These are phyloP conservation scores for Verticillium nonalfalfae DNA, from an alignment of 2,329 filamentous ascomycete genomes.

Conservation along the genomic window DNA sequence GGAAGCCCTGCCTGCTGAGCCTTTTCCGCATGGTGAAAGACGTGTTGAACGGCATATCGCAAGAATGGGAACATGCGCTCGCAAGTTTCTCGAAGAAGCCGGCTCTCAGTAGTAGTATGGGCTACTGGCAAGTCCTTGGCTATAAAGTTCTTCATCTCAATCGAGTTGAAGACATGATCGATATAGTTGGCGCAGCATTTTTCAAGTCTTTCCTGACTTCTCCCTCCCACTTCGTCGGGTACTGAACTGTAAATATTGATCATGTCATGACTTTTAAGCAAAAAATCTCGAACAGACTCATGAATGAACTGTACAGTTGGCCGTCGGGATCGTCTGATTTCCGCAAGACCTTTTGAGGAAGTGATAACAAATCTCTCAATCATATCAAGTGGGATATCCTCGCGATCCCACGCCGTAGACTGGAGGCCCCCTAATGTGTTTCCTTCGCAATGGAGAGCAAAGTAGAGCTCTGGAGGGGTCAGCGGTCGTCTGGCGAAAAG, in stretches of 20 bases:
- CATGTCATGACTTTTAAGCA: constrained; percentile 28
- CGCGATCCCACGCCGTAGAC: constrained; percentile 14
- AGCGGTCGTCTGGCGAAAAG: constrained; percentile 32
- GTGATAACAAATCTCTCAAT: constrained; percentile 27
- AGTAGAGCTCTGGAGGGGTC: constrained; percentile 8
- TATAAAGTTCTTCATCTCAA: background rate
- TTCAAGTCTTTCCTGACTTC: constrained; percentile 21
- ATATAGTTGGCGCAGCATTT: background rate
- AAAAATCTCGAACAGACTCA: constrained; percentile 41
- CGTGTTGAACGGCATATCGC: constrained; percentile 30
- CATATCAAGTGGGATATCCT: constrained; percentile 6
- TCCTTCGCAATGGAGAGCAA: constrained; percentile 8
- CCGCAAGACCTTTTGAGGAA: constrained; percentile 38
- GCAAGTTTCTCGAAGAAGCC: background rate
- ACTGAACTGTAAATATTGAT: constrained; percentile 15
- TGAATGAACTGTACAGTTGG: constrained; percentile 37
- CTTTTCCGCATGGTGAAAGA: constrained; percentile 36
- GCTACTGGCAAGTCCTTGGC: background rate
- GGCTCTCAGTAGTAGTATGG: background rate
- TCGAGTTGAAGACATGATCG: background rate
- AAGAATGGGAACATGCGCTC: constrained; percentile 35
- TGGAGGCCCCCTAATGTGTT: background rate
- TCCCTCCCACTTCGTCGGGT: constrained; percentile 20
- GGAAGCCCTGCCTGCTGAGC: background rate
- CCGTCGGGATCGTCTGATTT: constrained; percentile 20